These are phyloP conservation scores for Neurospora sp. DNA, from an alignment of 2,329 filamentous ascomycete species.

Conservation along the genomic window DNA sequence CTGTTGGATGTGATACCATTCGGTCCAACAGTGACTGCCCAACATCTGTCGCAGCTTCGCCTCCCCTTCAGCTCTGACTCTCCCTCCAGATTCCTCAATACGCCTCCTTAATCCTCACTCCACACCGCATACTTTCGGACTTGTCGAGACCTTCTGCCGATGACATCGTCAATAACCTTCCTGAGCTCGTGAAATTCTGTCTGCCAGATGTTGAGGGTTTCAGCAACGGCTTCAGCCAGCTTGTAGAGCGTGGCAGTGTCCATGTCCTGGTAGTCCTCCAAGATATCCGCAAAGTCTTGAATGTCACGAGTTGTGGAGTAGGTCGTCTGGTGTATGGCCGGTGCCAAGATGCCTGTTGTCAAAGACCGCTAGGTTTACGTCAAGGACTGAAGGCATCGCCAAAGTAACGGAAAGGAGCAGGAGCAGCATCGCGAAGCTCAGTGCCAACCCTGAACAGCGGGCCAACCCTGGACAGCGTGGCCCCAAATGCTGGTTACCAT, in stretches of 20 bases:
- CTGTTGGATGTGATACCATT: neutral
- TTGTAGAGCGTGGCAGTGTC: too few relatives aligned
- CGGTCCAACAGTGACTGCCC: neutral
- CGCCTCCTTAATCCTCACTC: neutral
- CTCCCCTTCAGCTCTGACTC: neutral
- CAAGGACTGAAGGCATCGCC: too few relatives aligned
- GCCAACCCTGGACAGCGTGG: too few relatives aligned
- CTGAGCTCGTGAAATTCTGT: too few relatives aligned
- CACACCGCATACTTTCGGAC: neutral
- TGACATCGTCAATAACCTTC: neutral
- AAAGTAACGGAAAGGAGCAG: neutral
- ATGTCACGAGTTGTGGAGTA: too few relatives aligned
- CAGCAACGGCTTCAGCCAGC: too few relatives aligned
- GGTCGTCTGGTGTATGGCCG: too few relatives aligned
- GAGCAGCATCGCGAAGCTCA: neutral
- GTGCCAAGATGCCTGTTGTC: neutral
- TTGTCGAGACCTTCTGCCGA: neutral
- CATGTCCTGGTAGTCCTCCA: too few relatives aligned
- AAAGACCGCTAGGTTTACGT: neutral
- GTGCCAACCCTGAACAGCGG: neutral
- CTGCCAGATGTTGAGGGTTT: too few relatives aligned
- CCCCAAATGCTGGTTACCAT: neutral
- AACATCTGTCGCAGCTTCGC: neutral
- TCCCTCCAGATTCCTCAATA: neutral
- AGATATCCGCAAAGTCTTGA: too few relatives aligned